These are phyloP conservation scores for Cylindrotheca fusiformis DNA, from an alignment of 108 stramenopile genomes.

Conservation along the genomic window DNA sequence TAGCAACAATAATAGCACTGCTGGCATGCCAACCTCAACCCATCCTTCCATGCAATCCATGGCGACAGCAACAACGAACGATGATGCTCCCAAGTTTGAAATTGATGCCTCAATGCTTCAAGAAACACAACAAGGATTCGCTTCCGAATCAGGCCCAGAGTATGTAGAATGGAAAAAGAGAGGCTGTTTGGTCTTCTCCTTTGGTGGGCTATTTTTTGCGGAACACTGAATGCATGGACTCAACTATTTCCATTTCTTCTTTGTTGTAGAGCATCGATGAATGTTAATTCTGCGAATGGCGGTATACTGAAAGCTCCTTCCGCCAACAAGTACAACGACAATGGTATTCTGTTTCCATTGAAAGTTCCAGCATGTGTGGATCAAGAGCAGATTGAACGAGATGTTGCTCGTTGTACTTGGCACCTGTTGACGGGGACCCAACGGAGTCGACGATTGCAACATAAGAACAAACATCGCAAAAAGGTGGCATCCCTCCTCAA, in stretches of 20 bases:
- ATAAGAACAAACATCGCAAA: slow-evolving; percentile 53
- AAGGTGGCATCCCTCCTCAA: slow-evolving; percentile 43
- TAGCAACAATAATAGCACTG: no score
- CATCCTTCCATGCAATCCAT: slow-evolving; percentile 2
- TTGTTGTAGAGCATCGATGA: no score
- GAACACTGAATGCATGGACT: no score
- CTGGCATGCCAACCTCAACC: not conserved
- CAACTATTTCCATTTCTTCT: no score
- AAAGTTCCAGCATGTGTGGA: slow-evolving; percentile 42
- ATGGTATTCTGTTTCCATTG: not conserved
- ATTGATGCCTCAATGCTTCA: slow-evolving; percentile 17
- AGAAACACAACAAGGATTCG: not conserved
- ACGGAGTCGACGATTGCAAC: slow-evolving; percentile 54
- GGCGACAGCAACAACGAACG: not conserved
- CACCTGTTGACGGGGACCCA: slow-evolving; percentile 74
- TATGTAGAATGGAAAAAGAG: no score
- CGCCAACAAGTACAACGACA: not conserved
- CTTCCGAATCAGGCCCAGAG: no score
- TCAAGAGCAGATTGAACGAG: slow-evolving; percentile 69
- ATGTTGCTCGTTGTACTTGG: slow-evolving; percentile 81
- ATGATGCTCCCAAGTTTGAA: slow-evolving; percentile 11
- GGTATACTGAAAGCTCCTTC: no score
- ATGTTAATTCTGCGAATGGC: no score
- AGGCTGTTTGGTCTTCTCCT: no score
- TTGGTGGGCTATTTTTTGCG: no score